phyloP scores from a whole-genome alignment of 1,139 yeast species.

The Yarrowia galli region DNA sequence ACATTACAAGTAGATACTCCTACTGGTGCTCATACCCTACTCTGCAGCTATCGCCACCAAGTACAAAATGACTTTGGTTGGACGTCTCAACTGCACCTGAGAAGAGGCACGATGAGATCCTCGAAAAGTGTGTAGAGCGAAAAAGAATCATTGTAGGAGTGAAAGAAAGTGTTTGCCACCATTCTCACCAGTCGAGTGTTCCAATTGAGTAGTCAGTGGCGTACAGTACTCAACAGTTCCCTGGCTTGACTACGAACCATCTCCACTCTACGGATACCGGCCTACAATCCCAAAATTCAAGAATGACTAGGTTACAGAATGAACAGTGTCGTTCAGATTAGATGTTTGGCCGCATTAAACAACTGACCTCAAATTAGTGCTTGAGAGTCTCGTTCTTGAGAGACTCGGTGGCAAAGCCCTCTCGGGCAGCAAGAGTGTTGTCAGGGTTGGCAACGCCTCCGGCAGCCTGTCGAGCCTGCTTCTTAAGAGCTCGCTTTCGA shows the following conservation, averaged over 20 bases:
- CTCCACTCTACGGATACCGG: no score
- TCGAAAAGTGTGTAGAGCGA: not conserved
- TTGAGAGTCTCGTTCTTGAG: not conserved
- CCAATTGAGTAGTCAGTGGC: not conserved
- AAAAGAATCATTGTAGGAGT: not conserved
- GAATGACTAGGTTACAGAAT: not conserved
- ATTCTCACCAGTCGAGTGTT: no score
- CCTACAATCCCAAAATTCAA: no score
- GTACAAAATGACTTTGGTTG: not conserved
- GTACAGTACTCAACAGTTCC: no score
- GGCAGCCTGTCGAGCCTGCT: constrained; percentile 45
- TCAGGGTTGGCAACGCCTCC: constrained; percentile 4
- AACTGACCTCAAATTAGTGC: not conserved
- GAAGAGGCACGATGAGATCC: not conserved
- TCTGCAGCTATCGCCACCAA: constrained; percentile 5
- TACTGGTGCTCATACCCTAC: no score
- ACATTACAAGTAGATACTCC: no score
- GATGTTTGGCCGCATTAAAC: no score
- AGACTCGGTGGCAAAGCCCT: constrained; percentile 25
- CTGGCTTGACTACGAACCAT: no score
- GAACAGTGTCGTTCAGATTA: no score
- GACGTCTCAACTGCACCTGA: not conserved
- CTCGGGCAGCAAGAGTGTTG: not conserved
- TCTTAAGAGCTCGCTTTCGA: constrained; percentile 81
- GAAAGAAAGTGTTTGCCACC: not conserved